phyloP scores from a whole-genome alignment of 805 yeast genomes.

The Monosporozyma yasuniensis region DNA sequence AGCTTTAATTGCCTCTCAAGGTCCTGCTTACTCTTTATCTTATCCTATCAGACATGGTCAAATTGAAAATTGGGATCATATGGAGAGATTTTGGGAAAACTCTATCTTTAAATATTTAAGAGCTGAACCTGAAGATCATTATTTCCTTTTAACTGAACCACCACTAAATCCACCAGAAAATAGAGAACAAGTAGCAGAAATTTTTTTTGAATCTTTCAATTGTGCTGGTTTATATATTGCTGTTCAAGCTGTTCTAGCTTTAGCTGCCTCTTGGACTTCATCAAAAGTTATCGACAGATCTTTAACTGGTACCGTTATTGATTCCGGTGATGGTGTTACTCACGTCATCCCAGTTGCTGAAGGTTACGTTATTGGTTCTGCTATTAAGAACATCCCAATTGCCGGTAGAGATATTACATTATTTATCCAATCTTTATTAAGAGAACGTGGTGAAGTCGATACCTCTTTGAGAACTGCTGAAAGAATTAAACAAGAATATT shows the following conservation, averaged over 20 bases:
- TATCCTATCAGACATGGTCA: slow-evolving; percentile 98
- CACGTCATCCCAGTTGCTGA: slow-evolving; percentile 99
- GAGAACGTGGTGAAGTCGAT: slow-evolving; percentile 96
- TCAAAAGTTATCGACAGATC: slow-evolving; percentile 92
- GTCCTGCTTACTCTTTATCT: slow-evolving; percentile 76
- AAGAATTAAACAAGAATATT: slow-evolving; percentile 89
- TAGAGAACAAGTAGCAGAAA: slow-evolving; percentile 97
- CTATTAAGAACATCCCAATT: slow-evolving; percentile 93
- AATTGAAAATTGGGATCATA: slow-evolving; percentile 98
- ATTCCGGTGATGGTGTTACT: slow-evolving; percentile 98
- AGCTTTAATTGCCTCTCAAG: slow-evolving; percentile 84
- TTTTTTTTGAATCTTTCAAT: slow-evolving; percentile 96
- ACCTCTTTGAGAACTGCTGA: slow-evolving; percentile 94
- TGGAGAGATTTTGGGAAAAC: slow-evolving; percentile 98
- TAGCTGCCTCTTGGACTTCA: slow-evolving; percentile 98
- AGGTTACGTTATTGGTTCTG: slow-evolving; percentile 96
- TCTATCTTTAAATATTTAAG: slow-evolving; percentile 92
- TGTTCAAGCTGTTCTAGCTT: slow-evolving; percentile 95
- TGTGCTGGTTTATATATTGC: slow-evolving; percentile 98
- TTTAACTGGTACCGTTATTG: slow-evolving; percentile 95
- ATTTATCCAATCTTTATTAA: slow-evolving; percentile 82
- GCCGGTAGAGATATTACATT: slow-evolving; percentile 97
- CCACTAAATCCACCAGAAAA: slow-evolving; percentile 99
- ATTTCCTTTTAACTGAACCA: slow-evolving; percentile 91
- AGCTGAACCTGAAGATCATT: slow-evolving; percentile 98